phyloP scores from a whole-genome alignment of 805 yeast species.

The Ogataea paraovalis region DNA sequence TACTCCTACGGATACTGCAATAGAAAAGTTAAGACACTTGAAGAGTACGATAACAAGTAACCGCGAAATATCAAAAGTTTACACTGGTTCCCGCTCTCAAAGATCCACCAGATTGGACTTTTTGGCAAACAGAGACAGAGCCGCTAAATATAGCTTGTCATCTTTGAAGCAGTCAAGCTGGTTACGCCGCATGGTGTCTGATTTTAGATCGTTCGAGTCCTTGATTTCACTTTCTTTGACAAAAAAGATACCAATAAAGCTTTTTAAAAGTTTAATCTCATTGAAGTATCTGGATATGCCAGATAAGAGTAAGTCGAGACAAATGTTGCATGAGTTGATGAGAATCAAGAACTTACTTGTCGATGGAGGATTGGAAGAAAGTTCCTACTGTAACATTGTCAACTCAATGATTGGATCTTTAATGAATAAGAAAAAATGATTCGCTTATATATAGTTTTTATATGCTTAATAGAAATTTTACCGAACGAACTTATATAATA shows the following conservation, averaged over 20 bases:
- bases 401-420: background rate
- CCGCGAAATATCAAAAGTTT: background rate
- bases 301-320: background rate
- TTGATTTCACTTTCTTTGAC: background rate
- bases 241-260: background rate
- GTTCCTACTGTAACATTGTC: background rate
- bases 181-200: background rate
- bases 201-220: background rate
- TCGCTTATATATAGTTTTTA: background rate
- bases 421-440: background rate
- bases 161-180: background rate
- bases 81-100: background rate
- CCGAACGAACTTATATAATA: background rate
- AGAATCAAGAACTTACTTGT: background rate
- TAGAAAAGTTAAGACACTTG: background rate
- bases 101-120: background rate
- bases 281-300: background rate
- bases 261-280: background rate
- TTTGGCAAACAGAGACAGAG: background rate
- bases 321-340: background rate
- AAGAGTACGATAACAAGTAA: background rate
- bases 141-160: background rate
- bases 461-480: background rate
- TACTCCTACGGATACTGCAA: background rate
- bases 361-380: background rate